Evolutionary conservation across 768 basidiomycete species (phyloP), one percentile per base, ranked within the genome.

Genomic region (Auricularia heimuer): DNA sequence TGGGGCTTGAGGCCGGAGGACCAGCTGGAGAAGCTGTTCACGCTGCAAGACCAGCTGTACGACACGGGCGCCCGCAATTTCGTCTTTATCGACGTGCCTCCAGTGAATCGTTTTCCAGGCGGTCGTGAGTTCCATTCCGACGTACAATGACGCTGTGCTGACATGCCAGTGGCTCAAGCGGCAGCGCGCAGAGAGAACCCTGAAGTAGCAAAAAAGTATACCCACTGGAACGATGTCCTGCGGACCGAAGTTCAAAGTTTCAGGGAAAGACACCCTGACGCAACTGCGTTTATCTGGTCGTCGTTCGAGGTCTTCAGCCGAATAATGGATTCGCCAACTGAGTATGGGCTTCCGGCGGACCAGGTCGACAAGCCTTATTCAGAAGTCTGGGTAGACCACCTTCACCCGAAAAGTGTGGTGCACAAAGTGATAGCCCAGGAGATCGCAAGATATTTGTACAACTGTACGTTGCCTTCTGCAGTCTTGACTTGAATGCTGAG

Each of bases 21-120:
- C 21, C 68, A 54, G 4, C 69, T 82, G 10, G 64, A 75, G 6
- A 65, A 66, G 1, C 73, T 87, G 0, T 81, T 84, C 67, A 68
- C 63, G 3, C 72, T 78, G 4, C 82, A 85, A 71, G 77, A 83
- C 60, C 67, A 74, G 54, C 69, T 87, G 1, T 85, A 85, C 68
- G 71, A 74, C 0, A 72, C 76, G 0, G 85, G 83, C 33, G 74
- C 7, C 77, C 75, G 77, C 8, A 79, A 85, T 68, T 87, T 87
- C 71, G 68, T 86, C 6, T 82, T 87, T 69, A 75, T 87, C 34
- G 83, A 86, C 67, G 77, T 86, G 1, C 85, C 86, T 2, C 82
- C 86, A 0, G 79, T 86, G 16, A 69, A 81, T 35, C 74, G 79
- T 35, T 74, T 77, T n/a, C 85, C 85, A 1, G 61, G 34, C 39